phyloP scores from a whole-genome alignment of 192 early-diverging fungal genomes.

The Neocallimastix lanati region DNA sequence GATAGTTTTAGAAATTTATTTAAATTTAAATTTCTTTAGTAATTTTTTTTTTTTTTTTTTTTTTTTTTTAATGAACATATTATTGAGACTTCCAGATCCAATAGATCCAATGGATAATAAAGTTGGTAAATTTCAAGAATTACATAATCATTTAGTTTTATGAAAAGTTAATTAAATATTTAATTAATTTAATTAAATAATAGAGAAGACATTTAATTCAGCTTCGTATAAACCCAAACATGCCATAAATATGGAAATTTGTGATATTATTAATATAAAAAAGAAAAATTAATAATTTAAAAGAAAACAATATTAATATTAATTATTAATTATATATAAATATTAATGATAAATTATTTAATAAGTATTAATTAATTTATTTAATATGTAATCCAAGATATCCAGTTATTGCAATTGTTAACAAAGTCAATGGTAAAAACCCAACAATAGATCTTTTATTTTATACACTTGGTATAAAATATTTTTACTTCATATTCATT shows the following conservation, averaged over 20 bases:
- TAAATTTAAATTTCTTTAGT: too few species aligned
- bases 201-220: neutral
- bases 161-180: too few species aligned
- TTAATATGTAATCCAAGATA: neutral
- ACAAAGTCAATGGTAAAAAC: neutral
- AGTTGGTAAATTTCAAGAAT: neutral
- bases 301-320: too few species aligned
- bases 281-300: neutral
- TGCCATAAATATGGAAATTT: neutral
- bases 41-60: too few species aligned
- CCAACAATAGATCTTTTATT: neutral
- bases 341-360: too few species aligned
- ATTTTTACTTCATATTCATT: too few species aligned
- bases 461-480: too few species aligned
- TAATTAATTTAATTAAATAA: neutral
- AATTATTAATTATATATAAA: too few species aligned
- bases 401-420: neutral
- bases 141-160: too few species aligned
- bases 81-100: neutral
- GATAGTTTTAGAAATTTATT: too few species aligned
- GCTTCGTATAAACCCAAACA: neutral
- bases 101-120: neutral
- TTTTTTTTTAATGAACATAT: neutral
- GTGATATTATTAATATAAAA: neutral
- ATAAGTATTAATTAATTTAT: too few species aligned